Evolutionary conservation across 2,329 filamentous ascomycete genomes (phyloP).

Genomic region (Penicillium occitanis): DNA sequence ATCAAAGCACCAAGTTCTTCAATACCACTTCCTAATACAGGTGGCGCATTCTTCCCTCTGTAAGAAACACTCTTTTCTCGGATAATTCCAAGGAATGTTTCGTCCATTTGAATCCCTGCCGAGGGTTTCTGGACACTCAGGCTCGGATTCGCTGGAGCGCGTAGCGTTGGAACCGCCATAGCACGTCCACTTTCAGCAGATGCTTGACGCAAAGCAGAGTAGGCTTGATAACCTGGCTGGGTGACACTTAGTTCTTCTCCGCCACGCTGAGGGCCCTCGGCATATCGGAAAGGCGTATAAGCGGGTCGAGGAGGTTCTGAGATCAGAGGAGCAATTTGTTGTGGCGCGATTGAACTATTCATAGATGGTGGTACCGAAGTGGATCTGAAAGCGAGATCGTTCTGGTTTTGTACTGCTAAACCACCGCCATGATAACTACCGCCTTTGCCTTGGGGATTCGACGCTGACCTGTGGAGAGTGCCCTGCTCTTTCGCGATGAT

Average conservation of each 20-base stretch:
- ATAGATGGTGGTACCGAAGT: slow-evolving; percentile 31
- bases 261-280: slow-evolving; percentile 43
- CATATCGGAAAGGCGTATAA: slow-evolving; percentile 49
- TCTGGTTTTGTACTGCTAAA: neutral
- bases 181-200: slow-evolving; percentile 46
- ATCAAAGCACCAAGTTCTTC: slow-evolving; percentile 39
- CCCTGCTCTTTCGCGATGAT: slow-evolving; percentile 19
- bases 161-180: slow-evolving; percentile 36
- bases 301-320: slow-evolving; percentile 42
- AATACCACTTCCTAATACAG: slow-evolving; percentile 32
- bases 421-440: neutral
- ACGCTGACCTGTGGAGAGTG: slow-evolving; percentile 29
- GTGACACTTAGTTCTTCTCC: slow-evolving; percentile 41
- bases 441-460: slow-evolving; percentile 27
- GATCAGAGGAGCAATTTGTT: slow-evolving; percentile 31
- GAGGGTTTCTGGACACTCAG: slow-evolving; percentile 25
- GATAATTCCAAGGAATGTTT: slow-evolving; percentile 50
- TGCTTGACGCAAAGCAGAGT: slow-evolving; percentile 48
- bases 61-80: slow-evolving; percentile 48
- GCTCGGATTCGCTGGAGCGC: slow-evolving; percentile 23
- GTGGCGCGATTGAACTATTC: slow-evolving; percentile 22
- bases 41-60: slow-evolving; percentile 30
- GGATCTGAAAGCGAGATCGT: slow-evolving; percentile 23
- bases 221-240: slow-evolving; percentile 48
- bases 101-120: slow-evolving; percentile 38